Evolutionary conservation across 805 yeast genomes (phyloP).

Genomic region (Candida germanica): DNA sequence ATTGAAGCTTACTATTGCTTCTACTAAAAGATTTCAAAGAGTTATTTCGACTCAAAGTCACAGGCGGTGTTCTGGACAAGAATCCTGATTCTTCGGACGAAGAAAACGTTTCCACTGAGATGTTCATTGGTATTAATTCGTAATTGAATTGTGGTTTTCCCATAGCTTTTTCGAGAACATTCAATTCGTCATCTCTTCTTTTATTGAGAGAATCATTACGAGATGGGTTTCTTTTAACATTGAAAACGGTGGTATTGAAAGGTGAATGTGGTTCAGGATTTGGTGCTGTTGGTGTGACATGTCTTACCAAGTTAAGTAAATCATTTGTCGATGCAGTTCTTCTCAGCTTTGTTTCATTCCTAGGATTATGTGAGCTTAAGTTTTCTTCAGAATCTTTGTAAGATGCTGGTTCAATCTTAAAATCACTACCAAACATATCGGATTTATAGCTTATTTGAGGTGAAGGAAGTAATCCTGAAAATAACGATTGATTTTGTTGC

Average conservation of each 20-base stretch:
- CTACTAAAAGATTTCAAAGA: conserved; percentile 9
- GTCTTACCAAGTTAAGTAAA: conserved; percentile 11
- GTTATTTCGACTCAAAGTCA: conserved; percentile 10
- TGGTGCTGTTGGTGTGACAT: conserved; percentile 8
- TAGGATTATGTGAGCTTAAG: conserved; percentile 3
- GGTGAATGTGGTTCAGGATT: background rate
- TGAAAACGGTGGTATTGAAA: background rate
- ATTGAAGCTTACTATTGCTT: background rate
- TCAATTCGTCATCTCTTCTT: conserved; percentile 10
- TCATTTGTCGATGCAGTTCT: conserved; percentile 16
- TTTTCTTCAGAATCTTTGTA: conserved; percentile 5
- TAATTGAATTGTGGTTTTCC: conserved; percentile 12
- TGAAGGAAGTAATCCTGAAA: conserved; percentile 35
- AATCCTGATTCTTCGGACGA: conserved; percentile 18
- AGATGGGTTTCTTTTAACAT: background rate
- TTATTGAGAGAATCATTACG: conserved; percentile 2
- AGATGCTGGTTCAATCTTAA: conserved; percentile 10
- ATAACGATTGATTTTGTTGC: conserved; percentile 28
- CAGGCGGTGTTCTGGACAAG: conserved; percentile 12
- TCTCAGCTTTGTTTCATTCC: conserved; percentile 13
- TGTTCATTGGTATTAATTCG: conserved; percentile 27
- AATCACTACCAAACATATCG: conserved; percentile 24
- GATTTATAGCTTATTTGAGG: conserved; percentile 36
- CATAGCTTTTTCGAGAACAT: conserved; percentile 8
- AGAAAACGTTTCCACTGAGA: conserved; percentile 31